These are phyloP conservation scores for Puccinia triticina DNA, from an alignment of 1,284 basidiomycete species.

Conservation along the genomic window DNA sequence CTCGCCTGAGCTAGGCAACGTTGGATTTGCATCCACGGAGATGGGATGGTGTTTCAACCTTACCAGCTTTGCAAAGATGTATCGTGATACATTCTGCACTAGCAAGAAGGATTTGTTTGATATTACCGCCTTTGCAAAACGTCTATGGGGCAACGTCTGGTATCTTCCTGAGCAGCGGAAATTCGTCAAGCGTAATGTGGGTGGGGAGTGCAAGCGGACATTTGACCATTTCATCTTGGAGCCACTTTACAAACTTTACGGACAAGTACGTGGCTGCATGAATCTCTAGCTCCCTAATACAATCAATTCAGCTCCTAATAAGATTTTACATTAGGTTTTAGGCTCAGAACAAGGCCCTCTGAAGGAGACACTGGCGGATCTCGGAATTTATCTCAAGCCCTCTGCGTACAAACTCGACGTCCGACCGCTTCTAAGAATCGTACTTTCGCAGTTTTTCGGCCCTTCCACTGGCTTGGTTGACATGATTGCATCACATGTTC, in stretches of 20 bases:
- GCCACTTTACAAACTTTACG: constrained; percentile 96
- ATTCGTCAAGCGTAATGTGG: constrained; percentile 80
- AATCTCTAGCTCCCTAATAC: not conserved
- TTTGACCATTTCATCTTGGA: constrained; percentile 97
- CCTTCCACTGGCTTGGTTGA: constrained; percentile 80
- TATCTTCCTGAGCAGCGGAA: constrained; percentile 79
- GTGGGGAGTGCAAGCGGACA: constrained; percentile 78
- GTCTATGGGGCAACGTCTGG: constrained; percentile 98
- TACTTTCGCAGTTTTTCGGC: constrained; percentile 95
- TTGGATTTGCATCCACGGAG: constrained; percentile 93
- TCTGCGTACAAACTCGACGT: constrained; percentile 98
- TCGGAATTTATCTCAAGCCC: constrained; percentile 86
- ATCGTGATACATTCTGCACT: constrained; percentile 83
- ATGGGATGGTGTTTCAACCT: constrained; percentile 98
- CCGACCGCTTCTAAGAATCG: constrained; percentile 86
- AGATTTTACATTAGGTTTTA: constrained; percentile 68
- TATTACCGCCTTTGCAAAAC: constrained; percentile 69
- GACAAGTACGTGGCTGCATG: constrained; percentile 62
- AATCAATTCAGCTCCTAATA: not conserved
- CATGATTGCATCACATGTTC: constrained; percentile 85
- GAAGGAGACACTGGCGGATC: constrained; percentile 74
- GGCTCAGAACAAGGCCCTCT: constrained; percentile 86
- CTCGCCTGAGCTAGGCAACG: constrained; percentile 93
- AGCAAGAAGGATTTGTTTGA: constrained; percentile 62
- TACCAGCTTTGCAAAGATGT: constrained; percentile 91